Conservation (phyloP, 208 protist genomes). For the Trypanosoma boissoni region DNA sequence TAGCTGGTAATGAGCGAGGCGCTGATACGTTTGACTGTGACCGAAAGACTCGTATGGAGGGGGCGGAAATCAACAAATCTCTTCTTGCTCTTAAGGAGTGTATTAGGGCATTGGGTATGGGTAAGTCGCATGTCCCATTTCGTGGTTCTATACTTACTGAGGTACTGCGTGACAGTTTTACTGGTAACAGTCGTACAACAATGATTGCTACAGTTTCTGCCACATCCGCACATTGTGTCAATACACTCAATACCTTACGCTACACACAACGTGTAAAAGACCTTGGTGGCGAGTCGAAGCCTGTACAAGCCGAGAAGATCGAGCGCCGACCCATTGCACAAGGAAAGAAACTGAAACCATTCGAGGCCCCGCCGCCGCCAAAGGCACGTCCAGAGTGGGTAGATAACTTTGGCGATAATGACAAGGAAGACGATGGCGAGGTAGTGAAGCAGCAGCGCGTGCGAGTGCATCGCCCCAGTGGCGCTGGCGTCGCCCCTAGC, state of each 20-base stretch:
- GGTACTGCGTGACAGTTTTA: constrained; percentile 95
- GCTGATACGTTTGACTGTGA: constrained; percentile 95
- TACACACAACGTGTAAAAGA: constrained; percentile 98
- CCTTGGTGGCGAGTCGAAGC: constrained; percentile 41
- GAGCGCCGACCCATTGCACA: constrained; percentile 1
- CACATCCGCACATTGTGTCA: constrained; percentile 84
- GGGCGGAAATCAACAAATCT: constrained; percentile 99
- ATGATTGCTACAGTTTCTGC: constrained; percentile 97
- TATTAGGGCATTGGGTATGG: constrained; percentile 95
- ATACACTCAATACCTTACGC: constrained; percentile 98
- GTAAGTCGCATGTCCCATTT: constrained; percentile 97
- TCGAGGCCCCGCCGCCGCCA: constrained; percentile 35
- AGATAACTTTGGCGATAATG: constrained; percentile 47
- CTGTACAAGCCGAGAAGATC: constrained; percentile 16
- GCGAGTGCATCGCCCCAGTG: constrained; percentile 3
- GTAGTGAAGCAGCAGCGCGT: constrained; percentile 4
- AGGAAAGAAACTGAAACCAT: constrained; percentile 30
- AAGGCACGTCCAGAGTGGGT: constrained; percentile 78
- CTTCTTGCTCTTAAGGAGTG: constrained; percentile 98
- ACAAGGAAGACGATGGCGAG: constrained; percentile 27
- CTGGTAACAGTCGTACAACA: constrained; percentile 95
- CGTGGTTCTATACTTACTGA: constrained; percentile 97
- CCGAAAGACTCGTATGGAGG: constrained; percentile 95
- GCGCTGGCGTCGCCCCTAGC: constrained; percentile 1
- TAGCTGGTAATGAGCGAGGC: constrained; percentile 98